Conservation (phyloP, 345 rosid genomes). For the Euphorbia pulcherrima region DNA sequence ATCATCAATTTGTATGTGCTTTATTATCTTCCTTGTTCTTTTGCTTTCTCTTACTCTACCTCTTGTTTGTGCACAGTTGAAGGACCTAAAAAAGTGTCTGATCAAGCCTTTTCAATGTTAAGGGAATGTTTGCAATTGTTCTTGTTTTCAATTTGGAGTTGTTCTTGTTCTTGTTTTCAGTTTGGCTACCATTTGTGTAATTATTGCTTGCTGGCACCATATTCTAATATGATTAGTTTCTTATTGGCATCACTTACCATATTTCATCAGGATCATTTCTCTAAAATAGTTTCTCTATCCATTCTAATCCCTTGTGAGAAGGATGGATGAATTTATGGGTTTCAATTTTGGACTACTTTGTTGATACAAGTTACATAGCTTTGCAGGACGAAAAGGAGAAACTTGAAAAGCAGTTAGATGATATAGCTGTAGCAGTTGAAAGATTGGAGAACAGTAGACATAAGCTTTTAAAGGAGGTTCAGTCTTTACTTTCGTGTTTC, state of each 20-base stretch:
- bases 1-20: neutral
- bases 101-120: constrained; percentile 58
- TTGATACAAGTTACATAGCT: neutral
- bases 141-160: neutral
- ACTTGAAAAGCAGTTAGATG: constrained; percentile 87
- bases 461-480: constrained; percentile 90
- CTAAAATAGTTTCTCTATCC: neutral
- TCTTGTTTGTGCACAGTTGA: constrained; percentile 25
- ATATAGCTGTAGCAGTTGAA: constrained; percentile 91
- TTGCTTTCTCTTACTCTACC: neutral
- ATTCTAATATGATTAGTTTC: neutral
- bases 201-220: neutral
- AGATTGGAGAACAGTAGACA: constrained; percentile 89
- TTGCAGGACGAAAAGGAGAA: constrained; percentile 79
- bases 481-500: constrained; percentile 10
- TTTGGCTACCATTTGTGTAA: neutral
- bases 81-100: constrained; percentile 37
- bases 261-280: neutral
- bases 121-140: constrained; percentile 22
- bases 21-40: neutral
- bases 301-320: neutral
- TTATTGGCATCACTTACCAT: too few species aligned
- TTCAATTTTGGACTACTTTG: too few species aligned
- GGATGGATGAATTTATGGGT: neutral
- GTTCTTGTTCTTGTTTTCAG: too few species aligned